A percentile compares a stretch with the other conserved stretches of the same genome.
Evolutionary conservation across 2,329 filamentous ascomycete genomes (phyloP).

Genomic region (Dactylellina cionopaga): DNA sequence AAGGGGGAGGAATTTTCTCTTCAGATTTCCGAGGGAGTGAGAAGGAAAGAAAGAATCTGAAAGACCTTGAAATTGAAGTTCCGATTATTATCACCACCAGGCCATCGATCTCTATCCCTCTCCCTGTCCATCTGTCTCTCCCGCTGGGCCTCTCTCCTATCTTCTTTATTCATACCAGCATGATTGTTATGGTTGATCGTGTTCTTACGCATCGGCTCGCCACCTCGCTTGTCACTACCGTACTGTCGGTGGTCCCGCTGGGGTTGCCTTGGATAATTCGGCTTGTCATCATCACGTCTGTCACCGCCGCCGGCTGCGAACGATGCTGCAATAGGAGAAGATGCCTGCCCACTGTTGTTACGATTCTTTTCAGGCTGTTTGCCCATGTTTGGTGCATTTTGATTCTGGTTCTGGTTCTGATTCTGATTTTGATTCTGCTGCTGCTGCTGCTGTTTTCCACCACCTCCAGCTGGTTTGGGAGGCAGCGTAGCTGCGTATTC

Average conservation of each 20-base stretch:
- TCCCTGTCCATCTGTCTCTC: constrained; percentile 17
- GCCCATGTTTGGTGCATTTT: too few relatives aligned
- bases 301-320: constrained; percentile 14
- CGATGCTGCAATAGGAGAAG: not conserved
- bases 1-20: too few relatives aligned
- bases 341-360: not conserved
- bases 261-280: constrained; percentile 23
- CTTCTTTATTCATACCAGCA: constrained; percentile 32
- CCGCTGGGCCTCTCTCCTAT: constrained; percentile 13
- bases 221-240: constrained; percentile 30
- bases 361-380: constrained; percentile 33
- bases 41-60: not conserved
- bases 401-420: too few relatives aligned
- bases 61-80: constrained; percentile 35
- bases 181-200: constrained; percentile 37
- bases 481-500: constrained; percentile 41
- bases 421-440: too few relatives aligned
- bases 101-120: constrained; percentile 31
- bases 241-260: constrained; percentile 47
- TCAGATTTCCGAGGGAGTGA: not conserved
- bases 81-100: constrained; percentile 6
- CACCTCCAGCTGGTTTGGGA: constrained; percentile 26
- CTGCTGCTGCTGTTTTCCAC: constrained; percentile 13
- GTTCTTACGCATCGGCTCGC: constrained; percentile 38
- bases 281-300: constrained; percentile 50